Base-by-base conservation (phyloP, 441 rosid genomes). In the California macrophylla region DNA sequence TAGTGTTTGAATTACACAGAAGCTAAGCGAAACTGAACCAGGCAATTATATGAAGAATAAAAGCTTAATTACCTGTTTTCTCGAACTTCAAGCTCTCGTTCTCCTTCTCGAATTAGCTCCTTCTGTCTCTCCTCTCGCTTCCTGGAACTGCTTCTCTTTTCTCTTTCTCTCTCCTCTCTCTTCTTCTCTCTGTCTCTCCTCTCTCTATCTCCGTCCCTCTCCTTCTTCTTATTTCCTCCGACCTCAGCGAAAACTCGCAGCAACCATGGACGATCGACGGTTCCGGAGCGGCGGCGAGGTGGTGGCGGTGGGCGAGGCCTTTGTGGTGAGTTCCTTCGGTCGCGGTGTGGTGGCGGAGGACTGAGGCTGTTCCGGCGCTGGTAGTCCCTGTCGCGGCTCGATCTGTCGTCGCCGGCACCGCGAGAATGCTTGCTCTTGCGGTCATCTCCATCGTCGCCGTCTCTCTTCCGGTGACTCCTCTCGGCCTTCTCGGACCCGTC, bases 401-500 rank as follows among this genome's bases (percentile, higher is more conserved):
- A 71, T 85, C 89, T 85, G 18, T 80, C 87, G 45, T 75, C 82
- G n/a, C 64, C 79, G 18, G 74, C 81, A 9, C 24, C 60, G 18
- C 90, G 77, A 29, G 88, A 87, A 77, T 61, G 85, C 85, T 87
- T 88, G 65, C 68, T 76, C 78, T 68, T 73, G 4, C 85, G 88
- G 18, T 79, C 78, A 16, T 81, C 86, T 0, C 72, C 85, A 29
- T 76, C 93, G 36, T 64, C 77, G 13, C 18, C 82, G 0, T 87
- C 93, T 52, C 90, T 78, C 88, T 82, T 90, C 79, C 97, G 70
- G 80, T 86, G 84, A 74, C 89, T 89, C 78, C 82, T 79, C 79
- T 89, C 95, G 79, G 78, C 82, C 87, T 76, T 85, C 72, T 84
- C 96, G 66, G 66, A 70, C 60, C 83, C 75, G 10, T 74, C 87